Conservation (phyloP, 2,329 filamentous ascomycete species). For the Daldinia sp. region DNA sequence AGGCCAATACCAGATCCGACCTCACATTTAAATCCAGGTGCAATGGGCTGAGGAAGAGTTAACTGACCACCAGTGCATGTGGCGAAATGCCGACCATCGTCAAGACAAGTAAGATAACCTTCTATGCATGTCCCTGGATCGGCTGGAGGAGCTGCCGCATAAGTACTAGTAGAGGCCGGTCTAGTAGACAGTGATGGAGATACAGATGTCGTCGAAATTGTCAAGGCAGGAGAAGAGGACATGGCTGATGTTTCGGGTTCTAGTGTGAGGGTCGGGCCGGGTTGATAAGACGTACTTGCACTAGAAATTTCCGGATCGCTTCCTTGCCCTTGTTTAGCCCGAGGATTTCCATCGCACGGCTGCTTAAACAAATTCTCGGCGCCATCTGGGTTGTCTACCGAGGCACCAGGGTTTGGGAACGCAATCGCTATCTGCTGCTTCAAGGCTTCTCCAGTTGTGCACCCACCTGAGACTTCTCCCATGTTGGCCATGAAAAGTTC, state of each 20-base stretch:
- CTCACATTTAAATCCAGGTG: constrained; percentile 43
- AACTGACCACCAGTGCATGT: constrained; percentile 45
- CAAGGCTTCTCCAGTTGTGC: constrained; percentile 63
- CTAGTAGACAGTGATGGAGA: constrained; percentile 6
- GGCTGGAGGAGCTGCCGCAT: constrained; percentile 9
- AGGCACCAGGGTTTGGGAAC: constrained; percentile 73
- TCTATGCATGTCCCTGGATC: constrained; percentile 36
- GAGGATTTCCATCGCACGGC: constrained; percentile 51
- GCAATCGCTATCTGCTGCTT: constrained; percentile 59
- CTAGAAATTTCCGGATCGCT: background rate
- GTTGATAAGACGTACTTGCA: constrained; percentile 11
- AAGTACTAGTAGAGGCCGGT: background rate
- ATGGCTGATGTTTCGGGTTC: background rate
- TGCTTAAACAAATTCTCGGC: constrained; percentile 51
- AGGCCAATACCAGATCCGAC: constrained; percentile 42
- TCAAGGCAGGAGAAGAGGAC: constrained; percentile 1
- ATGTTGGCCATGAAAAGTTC: constrained; percentile 79
- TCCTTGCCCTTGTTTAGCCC: constrained; percentile 25
- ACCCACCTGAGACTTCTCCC: constrained; percentile 58
- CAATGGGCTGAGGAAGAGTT: constrained; percentile 39
- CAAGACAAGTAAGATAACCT: constrained; percentile 46
- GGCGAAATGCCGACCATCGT: constrained; percentile 43
- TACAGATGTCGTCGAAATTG: background rate
- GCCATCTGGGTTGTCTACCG: constrained; percentile 59
- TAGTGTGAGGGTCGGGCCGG: constrained; percentile 3